Evolutionary conservation across 2,329 filamentous ascomycete genomes (phyloP).

Genomic region (Alternaria sp.): DNA sequence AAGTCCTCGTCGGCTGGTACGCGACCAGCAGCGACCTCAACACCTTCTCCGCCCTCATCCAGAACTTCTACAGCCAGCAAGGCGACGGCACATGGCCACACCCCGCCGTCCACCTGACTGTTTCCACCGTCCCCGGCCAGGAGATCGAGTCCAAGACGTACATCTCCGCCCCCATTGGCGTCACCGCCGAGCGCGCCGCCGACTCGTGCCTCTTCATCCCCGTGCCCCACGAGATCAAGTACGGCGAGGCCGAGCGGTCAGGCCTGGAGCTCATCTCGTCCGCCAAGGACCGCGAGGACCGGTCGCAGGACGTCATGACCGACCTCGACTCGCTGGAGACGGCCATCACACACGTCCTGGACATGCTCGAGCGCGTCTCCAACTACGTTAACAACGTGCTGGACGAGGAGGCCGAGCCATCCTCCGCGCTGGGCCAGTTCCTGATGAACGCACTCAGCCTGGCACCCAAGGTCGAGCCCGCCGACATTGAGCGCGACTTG

Average conservation of each 20-base stretch:
- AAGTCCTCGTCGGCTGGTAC: constrained; percentile 97
- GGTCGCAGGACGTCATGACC: constrained; percentile 75
- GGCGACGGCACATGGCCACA: constrained; percentile 97
- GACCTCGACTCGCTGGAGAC: constrained; percentile 90
- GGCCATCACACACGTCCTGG: constrained; percentile 84
- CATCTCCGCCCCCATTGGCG: constrained; percentile 92
- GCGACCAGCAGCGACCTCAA: constrained; percentile 96
- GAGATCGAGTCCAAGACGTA: constrained; percentile 92
- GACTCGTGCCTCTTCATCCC: constrained; percentile 98
- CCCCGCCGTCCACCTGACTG: constrained; percentile 96
- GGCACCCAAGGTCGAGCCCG: constrained; percentile 90
- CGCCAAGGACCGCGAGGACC: constrained; percentile 79
- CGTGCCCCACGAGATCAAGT: constrained; percentile 92
- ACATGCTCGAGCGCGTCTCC: constrained; percentile 87
- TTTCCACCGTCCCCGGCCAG: constrained; percentile 86
- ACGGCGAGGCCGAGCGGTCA: constrained; percentile 78
- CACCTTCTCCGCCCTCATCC: constrained; percentile 97
- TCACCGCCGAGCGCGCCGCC: constrained; percentile 91
- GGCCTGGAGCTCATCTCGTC: constrained; percentile 83
- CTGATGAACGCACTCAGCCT: constrained; percentile 91
- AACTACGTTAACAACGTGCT: constrained; percentile 93
- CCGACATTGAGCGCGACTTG: constrained; percentile 95
- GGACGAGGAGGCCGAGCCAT: constrained; percentile 89
- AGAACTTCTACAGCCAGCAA: constrained; percentile 98
- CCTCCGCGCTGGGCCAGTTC: constrained; percentile 91